Evolutionary conservation across 2,329 filamentous ascomycete species (phyloP), one percentile per base, ranked within the genome.

Genomic region (Fusarium luffae): DNA sequence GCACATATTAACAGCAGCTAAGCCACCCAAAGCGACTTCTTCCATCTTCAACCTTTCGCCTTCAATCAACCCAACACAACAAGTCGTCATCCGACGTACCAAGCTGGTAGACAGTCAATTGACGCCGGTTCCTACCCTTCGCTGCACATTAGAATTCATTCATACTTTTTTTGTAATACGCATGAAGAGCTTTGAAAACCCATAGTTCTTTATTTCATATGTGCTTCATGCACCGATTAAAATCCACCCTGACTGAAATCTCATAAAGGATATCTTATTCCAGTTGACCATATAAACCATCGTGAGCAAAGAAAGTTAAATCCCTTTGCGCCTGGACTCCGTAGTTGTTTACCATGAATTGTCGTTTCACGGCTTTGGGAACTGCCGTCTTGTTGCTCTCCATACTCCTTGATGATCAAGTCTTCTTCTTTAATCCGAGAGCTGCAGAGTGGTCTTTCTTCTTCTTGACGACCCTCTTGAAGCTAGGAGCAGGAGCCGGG

Each of bases 381-480:
- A 2, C 10, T 9, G 6, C 7, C 18, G 1, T 7, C 19, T 6
- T 6, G 5, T n/a, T 10, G 0, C 12, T 32, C 11, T 3, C 7
- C 2, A 1, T 14, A 5, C 4, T 19, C 1, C 3, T 7, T 89
- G 85, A 19, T 1, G 86, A 83, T 18, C 86, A 83, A 8, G n/a
- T n/a, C 81, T 94, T 95, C 85, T 93, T 96, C 84, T 97, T 98
- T 74, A 98, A 94, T 2, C 94, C 94, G 50, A 97, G 80, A 23
- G 90, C 83, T 16, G 91, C 89, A 1, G 89, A 84, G 60, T 92
- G 87, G 63, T 96, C 90, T 80, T 96, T 97, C 83, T 97, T 98
- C 82, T 93, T 91, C 82, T 97, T 97, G 50, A 91, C 85, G 44
- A 89, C 88, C 64, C 92, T 85, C 79, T 92, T 92, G 76, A 95